Conservation (phyloP, 768 basidiomycete genomes). For the Suillus lakei region DNA sequence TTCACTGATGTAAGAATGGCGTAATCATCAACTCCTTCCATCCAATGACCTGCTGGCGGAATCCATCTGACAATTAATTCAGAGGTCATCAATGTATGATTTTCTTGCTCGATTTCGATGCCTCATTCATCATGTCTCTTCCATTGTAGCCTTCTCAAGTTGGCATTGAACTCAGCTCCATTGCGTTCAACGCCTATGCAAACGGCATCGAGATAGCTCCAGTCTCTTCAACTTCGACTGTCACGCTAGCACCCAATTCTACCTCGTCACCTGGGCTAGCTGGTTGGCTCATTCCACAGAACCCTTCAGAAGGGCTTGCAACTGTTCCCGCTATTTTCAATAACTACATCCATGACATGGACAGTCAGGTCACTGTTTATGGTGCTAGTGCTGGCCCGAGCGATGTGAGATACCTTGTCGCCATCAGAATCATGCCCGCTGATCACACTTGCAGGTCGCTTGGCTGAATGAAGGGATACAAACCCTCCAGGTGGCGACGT, state of each 20-base stretch:
- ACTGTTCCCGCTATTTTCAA: conserved; percentile 71
- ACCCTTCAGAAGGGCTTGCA: conserved; percentile 52
- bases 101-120: neutral
- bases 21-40: conserved; percentile 73
- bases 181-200: conserved; percentile 65
- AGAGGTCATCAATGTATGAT: conserved; percentile 59
- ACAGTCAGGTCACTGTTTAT: conserved; percentile 61
- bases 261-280: conserved; percentile 56
- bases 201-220: conserved; percentile 61
- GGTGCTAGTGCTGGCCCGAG: conserved; percentile 62
- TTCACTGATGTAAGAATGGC: too few relatives aligned
- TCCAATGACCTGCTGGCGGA: conserved; percentile 70
- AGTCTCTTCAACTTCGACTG: conserved; percentile 50
- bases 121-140: conserved; percentile 15
- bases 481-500: conserved; percentile 58
- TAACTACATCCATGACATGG: conserved; percentile 68
- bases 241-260: conserved; percentile 59
- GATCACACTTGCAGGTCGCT: conserved; percentile 48
- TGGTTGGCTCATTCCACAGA: conserved; percentile 71
- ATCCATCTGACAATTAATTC: conserved; percentile 70
- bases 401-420: conserved; percentile 45
- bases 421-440: conserved; percentile 8
- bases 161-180: conserved; percentile 63
- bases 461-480: conserved; percentile 79
- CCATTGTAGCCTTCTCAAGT: conserved; percentile 69